phyloP scores from a whole-genome alignment of 306 rosid genomes.

The Purshia tridentata region DNA sequence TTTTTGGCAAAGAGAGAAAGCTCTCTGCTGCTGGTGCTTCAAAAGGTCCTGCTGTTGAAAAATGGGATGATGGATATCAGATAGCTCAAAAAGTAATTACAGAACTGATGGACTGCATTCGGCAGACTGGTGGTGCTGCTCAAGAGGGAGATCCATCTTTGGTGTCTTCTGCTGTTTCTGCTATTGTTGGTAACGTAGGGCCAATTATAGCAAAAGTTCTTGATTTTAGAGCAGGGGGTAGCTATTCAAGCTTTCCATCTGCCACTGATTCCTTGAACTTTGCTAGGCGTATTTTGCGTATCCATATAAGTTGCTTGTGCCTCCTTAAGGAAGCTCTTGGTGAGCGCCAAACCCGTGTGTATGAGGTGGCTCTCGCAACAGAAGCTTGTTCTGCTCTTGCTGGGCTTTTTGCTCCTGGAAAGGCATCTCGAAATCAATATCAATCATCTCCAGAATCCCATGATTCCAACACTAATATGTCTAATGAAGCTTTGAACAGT shows the following conservation, averaged over 20 bases:
- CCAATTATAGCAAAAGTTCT: conserved; percentile 56
- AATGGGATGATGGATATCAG: conserved; percentile 85
- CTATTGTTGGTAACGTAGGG: conserved; percentile 73
- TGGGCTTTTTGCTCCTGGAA: conserved; percentile 68
- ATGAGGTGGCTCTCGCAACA: conserved; percentile 92
- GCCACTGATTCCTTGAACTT: conserved; percentile 52
- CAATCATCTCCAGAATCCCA: conserved; percentile 74
- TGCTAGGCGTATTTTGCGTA: conserved; percentile 68
- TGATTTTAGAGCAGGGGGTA: conserved; percentile 60
- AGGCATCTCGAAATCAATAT: conserved; percentile 79
- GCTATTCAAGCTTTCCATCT: conserved; percentile 42
- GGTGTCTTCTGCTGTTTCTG: conserved; percentile 90
- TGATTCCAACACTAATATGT: conserved; percentile 45
- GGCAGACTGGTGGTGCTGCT: conserved; percentile 99
- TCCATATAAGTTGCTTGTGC: conserved; percentile 73
- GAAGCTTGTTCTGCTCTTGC: conserved; percentile 85
- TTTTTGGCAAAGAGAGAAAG: conserved; percentile 75
- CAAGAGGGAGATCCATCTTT: conserved; percentile 98
- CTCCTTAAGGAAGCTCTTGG: conserved; percentile 98
- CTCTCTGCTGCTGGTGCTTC: conserved; percentile 48
- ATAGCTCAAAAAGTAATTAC: conserved; percentile 68
- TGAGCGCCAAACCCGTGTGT: conserved; percentile 93
- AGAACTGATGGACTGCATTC: conserved; percentile 78
- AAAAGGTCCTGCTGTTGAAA: conserved; percentile 66
- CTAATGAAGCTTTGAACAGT: conserved; percentile 52